Evolutionary conservation across 305 asterid species (phyloP).

Genomic region (Plantago coronopus): DNA sequence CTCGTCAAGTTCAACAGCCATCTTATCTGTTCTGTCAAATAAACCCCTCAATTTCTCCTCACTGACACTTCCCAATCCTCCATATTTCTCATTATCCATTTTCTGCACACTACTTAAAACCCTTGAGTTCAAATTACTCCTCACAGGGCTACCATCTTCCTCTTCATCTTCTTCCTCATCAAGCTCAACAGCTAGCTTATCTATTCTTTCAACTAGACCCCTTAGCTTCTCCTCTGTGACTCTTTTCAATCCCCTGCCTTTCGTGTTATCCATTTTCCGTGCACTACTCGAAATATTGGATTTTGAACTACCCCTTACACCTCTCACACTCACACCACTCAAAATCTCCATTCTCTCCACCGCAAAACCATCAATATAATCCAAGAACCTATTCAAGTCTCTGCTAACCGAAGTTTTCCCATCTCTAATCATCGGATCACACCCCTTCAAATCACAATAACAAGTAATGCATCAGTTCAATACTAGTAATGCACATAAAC

Average conservation of each 20-base stretch:
- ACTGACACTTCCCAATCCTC: constrained; percentile 36
- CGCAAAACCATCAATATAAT: constrained; percentile 13
- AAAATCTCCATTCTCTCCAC: constrained; percentile 27
- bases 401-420: constrained; percentile 54
- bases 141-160: constrained; percentile 26
- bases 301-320: constrained; percentile 26
- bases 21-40: constrained; percentile 39
- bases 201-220: constrained; percentile 42
- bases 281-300: constrained; percentile 27
- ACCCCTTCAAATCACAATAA: constrained; percentile 43
- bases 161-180: constrained; percentile 39
- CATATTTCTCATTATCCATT: not conserved
- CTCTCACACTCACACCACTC: constrained; percentile 24
- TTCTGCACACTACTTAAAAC: not conserved
- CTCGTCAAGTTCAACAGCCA: constrained; percentile 42
- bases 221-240: constrained; percentile 36
- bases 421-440: constrained; percentile 80
- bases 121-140: constrained; percentile 23
- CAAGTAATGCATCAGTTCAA: constrained; percentile 17
- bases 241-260: constrained; percentile 22
- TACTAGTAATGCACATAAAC: not conserved
- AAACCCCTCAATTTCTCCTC: constrained; percentile 37
- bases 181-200: constrained; percentile 38
- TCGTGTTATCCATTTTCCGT: constrained; percentile 23
- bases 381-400: constrained; percentile 47